Percentiles rank a stretch among this genome's conserved stretches.
Evolutionary conservation across 179 eudicot genomes (phyloP).

Genomic region (Beta corolliflora): DNA sequence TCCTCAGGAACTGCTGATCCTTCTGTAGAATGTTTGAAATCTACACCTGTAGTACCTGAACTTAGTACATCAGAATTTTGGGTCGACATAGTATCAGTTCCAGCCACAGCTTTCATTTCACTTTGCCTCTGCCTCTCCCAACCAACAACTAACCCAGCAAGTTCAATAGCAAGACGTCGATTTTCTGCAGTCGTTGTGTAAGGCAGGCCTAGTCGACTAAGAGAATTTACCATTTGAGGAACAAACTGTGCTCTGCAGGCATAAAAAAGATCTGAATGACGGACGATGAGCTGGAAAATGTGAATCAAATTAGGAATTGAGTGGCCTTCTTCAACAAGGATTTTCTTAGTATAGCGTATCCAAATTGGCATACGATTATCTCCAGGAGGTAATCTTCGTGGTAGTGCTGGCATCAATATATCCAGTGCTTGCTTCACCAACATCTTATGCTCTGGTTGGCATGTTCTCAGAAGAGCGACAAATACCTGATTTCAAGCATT

Average conservation of each 20-base stretch:
- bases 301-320: conserved; percentile 96
- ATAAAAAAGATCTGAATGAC: conserved; percentile 98
- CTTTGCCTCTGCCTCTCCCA: conserved; percentile 98
- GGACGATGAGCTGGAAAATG: conserved; percentile 97
- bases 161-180: conserved; percentile 98
- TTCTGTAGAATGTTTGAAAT: conserved; percentile 62
- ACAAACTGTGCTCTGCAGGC: conserved; percentile 99
- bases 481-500: conserved; percentile 67
- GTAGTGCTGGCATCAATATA: conserved; percentile 98
- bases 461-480: conserved; percentile 96
- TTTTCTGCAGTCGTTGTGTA: conserved; percentile 90
- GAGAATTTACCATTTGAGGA: conserved; percentile 99
- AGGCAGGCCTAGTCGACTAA: conserved; percentile 96
- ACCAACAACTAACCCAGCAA: conserved; percentile 97
- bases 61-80: conserved; percentile 55
- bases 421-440: conserved; percentile 99
- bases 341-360: conserved; percentile 98
- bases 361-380: conserved; percentile 99
- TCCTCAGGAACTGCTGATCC: conserved; percentile 72
- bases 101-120: conserved; percentile 68
- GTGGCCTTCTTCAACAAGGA: conserved; percentile 99
- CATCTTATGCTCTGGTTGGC: conserved; percentile 99
- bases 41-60: conserved; percentile 52
- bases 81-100: conserved; percentile 44
- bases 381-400: conserved; percentile 90